A percentile compares a stretch with the other conserved stretches of the same genome.
These are phyloP conservation scores for Chenopodium berlandieri DNA, from an alignment of 148 eudicot genomes.

Conservation along the genomic window DNA sequence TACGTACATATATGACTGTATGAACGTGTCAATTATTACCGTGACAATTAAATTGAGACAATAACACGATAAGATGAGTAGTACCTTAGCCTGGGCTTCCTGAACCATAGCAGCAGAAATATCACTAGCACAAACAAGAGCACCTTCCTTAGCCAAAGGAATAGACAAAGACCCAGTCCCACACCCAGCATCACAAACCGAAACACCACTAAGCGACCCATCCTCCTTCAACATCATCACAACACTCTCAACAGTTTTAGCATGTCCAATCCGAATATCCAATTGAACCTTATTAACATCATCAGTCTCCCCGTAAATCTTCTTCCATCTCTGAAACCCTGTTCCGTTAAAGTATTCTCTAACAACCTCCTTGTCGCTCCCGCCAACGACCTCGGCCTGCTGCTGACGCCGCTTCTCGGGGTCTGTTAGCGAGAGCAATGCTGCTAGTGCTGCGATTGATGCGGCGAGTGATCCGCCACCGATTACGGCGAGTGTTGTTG, in stretches of 20 bases:
- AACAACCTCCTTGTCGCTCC: conserved; percentile 96
- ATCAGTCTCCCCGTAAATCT: conserved; percentile 85
- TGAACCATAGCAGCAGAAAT: conserved; percentile 97
- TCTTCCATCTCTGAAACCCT: conserved; percentile 91
- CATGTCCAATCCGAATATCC: conserved; percentile 82
- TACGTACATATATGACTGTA: no score
- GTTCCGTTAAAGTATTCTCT: conserved; percentile 80
- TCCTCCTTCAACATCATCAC: conserved; percentile 73
- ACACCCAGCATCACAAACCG: conserved; percentile 94
- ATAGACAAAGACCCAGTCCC: conserved; percentile 86
- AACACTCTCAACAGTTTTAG: conserved; percentile 88
- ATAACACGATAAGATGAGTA: background rate
- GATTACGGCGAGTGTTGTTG: conserved; percentile 60
- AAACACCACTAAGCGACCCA: conserved; percentile 58
- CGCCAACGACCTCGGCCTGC: conserved; percentile 93
- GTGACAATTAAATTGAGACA: background rate
- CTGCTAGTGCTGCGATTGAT: conserved; percentile 68
- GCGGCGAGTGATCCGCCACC: conserved; percentile 67
- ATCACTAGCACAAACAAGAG: conserved; percentile 76
- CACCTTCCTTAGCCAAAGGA: conserved; percentile 83
- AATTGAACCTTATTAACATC: conserved; percentile 82
- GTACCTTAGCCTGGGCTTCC: conserved; percentile 80
- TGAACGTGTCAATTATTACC: no score
- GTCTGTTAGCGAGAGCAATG: conserved; percentile 62
- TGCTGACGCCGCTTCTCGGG: conserved; percentile 79